Evolutionary conservation across 1,284 basidiomycete genomes (phyloP).

Genomic region (Taiwanofungus camphoratus): DNA sequence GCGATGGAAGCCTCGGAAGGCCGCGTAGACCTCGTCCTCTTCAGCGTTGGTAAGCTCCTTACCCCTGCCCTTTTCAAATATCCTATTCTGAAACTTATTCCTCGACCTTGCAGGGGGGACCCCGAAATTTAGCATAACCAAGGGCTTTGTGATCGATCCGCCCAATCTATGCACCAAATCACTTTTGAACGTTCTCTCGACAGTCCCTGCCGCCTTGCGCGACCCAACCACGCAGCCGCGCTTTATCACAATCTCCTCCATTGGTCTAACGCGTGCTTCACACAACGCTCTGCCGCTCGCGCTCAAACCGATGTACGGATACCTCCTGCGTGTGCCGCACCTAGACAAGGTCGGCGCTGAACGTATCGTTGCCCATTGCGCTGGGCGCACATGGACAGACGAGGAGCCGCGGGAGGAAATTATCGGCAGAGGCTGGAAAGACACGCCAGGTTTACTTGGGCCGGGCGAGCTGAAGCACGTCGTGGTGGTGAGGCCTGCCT

Average conservation of each 20-base stretch:
- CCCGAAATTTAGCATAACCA: conserved; percentile 34
- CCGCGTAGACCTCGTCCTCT: conserved; percentile 40
- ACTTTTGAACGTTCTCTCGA: conserved; percentile 43
- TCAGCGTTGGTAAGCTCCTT: conserved; percentile 42
- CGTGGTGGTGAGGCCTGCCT: conserved; percentile 49
- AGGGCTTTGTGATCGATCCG: conserved; percentile 39
- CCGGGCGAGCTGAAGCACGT: conserved; percentile 36
- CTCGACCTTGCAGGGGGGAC: conserved; percentile 36
- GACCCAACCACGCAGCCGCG: conserved; percentile 33
- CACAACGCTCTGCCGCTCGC: conserved; percentile 41
- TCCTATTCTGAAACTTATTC: neutral
- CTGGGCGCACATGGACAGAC: conserved; percentile 42
- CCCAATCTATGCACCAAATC: conserved; percentile 45
- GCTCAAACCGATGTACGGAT: conserved; percentile 42
- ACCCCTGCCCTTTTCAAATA: neutral
- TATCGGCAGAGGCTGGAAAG: conserved; percentile 37
- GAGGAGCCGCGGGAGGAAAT: conserved; percentile 34
- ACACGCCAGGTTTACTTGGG: conserved; percentile 32
- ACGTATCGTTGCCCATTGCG: conserved; percentile 37
- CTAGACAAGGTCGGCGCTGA: conserved; percentile 55
- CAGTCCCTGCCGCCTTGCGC: conserved; percentile 32
- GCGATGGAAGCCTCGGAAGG: conserved; percentile 28
- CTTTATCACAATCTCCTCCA: conserved; percentile 47
- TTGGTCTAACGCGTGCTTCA: conserved; percentile 41
- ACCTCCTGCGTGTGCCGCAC: conserved; percentile 39